Evolutionary conservation across 2,329 filamentous ascomycete species (phyloP).

Genomic region (Hortaea sp.): DNA sequence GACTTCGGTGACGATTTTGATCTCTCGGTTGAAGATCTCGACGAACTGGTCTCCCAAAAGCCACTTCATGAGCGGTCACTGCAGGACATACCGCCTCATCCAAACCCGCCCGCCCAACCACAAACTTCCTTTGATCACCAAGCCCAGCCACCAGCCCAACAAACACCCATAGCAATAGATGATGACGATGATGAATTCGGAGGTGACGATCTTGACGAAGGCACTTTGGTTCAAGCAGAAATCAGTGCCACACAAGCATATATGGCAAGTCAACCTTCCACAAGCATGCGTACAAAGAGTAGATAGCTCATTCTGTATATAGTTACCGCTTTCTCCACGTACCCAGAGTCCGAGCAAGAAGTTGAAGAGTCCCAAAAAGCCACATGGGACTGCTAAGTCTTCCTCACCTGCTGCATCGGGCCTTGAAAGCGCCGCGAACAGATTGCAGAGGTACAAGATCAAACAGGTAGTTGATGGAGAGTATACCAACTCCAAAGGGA

Average conservation of each 20-base stretch:
- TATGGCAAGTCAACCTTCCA: constrained; percentile 27
- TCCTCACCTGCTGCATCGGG: neutral
- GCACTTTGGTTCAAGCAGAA: constrained; percentile 56
- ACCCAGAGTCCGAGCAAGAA: neutral
- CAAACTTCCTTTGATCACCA: constrained; percentile 1
- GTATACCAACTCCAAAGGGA: constrained; percentile 55
- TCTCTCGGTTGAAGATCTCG: constrained; percentile 47
- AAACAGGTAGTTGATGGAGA: constrained; percentile 60
- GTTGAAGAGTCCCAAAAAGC: constrained; percentile 3
- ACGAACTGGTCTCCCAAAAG: constrained; percentile 42
- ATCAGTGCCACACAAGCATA: constrained; percentile 60
- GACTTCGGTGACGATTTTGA: constrained; percentile 40
- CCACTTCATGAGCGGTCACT: constrained; percentile 22
- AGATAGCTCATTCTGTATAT: constrained; percentile 25
- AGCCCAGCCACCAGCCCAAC: neutral
- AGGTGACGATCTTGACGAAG: constrained; percentile 60
- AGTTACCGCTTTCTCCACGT: constrained; percentile 12
- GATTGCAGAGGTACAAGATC: constrained; percentile 58
- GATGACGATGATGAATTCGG: constrained; percentile 62
- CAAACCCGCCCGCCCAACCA: constrained; percentile 11
- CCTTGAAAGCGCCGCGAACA: neutral
- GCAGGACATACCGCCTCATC: constrained; percentile 37
- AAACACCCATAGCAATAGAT: constrained; percentile 1
- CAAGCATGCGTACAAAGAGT: constrained; percentile 8
- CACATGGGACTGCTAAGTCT: neutral